Evolutionary conservation across 1,284 basidiomycete species (phyloP).

Genomic region (Boletus smithii): DNA sequence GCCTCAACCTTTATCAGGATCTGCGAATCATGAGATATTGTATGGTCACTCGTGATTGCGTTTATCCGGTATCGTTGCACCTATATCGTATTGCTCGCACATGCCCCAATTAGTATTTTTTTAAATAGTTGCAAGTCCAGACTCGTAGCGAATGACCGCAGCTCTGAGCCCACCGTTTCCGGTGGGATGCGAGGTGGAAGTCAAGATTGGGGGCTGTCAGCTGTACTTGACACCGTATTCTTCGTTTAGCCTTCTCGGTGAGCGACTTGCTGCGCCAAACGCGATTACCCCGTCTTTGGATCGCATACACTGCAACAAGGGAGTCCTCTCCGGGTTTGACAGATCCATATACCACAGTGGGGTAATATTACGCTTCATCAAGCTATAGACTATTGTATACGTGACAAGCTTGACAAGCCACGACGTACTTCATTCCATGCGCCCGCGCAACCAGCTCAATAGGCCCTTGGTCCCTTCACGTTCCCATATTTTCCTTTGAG

Average conservation of each 20-base stretch:
- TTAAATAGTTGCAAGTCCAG: too few relatives aligned
- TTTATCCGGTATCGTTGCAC: not conserved
- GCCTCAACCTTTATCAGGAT: not conserved
- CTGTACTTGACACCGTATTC: too few relatives aligned
- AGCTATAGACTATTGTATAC: not conserved
- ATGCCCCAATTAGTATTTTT: too few relatives aligned
- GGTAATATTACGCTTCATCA: not conserved
- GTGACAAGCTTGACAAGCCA: not conserved
- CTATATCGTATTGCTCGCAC: not conserved
- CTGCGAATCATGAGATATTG: not conserved
- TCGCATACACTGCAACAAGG: too few relatives aligned
- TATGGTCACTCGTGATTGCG: not conserved
- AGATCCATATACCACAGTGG: not conserved
- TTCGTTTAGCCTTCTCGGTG: too few relatives aligned
- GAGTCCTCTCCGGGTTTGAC: too few relatives aligned
- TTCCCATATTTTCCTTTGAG: conserved; percentile 75
- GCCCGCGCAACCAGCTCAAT: conserved; percentile 67
- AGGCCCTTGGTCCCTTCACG: conserved; percentile 79
- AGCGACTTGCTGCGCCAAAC: too few relatives aligned
- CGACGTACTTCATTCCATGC: conserved; percentile 50
- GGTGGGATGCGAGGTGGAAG: too few relatives aligned
- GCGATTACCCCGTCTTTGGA: too few relatives aligned
- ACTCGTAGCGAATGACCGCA: too few relatives aligned
- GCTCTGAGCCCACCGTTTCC: too few relatives aligned
- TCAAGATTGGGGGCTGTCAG: too few relatives aligned